A percentile compares a stretch with the other conserved stretches of the same genome.
phyloP scores from a whole-genome alignment of 2,329 filamentous ascomycete genomes.

The Fusarium abutilonis region DNA sequence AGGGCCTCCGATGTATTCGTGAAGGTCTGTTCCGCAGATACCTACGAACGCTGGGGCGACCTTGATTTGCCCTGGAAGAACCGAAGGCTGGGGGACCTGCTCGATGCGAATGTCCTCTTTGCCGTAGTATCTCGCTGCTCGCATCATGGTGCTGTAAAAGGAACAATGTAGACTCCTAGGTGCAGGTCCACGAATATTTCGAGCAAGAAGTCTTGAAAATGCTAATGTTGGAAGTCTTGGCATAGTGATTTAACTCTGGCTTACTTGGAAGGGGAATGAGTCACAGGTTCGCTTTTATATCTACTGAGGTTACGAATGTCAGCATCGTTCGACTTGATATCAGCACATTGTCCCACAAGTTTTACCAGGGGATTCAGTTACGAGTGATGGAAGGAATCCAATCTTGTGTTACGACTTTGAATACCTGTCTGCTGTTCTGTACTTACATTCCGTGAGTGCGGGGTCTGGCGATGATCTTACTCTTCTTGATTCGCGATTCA shows the following conservation, averaged over 20 bases:
- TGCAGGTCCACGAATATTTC: neutral
- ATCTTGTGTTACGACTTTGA: neutral
- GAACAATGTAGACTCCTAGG: constrained; percentile 1
- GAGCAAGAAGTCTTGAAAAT: constrained; percentile 4
- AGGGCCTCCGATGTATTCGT: constrained; percentile 49
- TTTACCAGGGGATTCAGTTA: neutral
- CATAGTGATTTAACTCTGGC: neutral
- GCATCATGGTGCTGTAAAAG: constrained; percentile 58
- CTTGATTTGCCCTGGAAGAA: constrained; percentile 61
- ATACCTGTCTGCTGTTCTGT: neutral
- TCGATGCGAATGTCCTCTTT: constrained; percentile 65
- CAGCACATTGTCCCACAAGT: constrained; percentile 32
- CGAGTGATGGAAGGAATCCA: neutral
- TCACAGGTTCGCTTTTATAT: constrained; percentile 22
- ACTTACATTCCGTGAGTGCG: constrained; percentile 6
- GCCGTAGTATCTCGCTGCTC: constrained; percentile 64
- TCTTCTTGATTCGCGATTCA: constrained; percentile 10
- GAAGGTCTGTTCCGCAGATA: constrained; percentile 57
- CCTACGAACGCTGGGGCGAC: constrained; percentile 55
- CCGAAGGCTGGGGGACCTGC: constrained; percentile 57
- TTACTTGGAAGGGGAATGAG: neutral
- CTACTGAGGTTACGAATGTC: neutral
- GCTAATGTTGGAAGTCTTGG: neutral
- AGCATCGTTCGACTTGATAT: constrained; percentile 28
- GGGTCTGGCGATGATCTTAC: constrained; percentile 26